Evolutionary conservation across 2,329 filamentous ascomycete species (phyloP).

Genomic region (Cyphellophora europaea): DNA sequence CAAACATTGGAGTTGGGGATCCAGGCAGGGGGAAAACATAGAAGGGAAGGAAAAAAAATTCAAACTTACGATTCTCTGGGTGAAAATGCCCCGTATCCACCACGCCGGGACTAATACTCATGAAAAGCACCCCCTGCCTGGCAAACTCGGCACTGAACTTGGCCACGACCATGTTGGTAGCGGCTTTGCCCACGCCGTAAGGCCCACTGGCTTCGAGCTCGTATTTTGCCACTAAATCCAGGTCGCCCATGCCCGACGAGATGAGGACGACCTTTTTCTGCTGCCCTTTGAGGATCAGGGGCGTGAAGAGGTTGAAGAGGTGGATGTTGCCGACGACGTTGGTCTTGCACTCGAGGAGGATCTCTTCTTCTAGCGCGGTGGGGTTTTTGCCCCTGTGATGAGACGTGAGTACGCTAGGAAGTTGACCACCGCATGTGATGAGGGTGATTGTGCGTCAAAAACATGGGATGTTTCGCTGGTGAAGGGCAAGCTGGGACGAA

Average conservation of each 20-base stretch:
- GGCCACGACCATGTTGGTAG: constrained; percentile 30
- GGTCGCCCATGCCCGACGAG: constrained; percentile 27
- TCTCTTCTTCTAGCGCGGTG: constrained; percentile 25
- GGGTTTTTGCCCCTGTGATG: constrained; percentile 22
- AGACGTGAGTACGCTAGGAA: no score
- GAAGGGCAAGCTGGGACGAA: no score
- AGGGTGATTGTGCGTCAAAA: no score
- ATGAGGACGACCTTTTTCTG: constrained; percentile 35
- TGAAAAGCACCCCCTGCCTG: constrained; percentile 23
- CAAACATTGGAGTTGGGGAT: background rate
- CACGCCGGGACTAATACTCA: constrained; percentile 26
- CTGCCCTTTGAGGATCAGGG: constrained; percentile 28
- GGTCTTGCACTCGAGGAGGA: constrained; percentile 16
- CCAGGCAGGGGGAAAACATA: background rate
- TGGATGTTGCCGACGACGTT: constrained; percentile 12
- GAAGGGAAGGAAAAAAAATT: background rate
- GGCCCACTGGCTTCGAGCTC: constrained; percentile 17
- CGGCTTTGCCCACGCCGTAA: constrained; percentile 32
- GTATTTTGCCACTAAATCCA: constrained; percentile 16
- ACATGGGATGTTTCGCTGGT: no score
- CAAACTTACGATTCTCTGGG: background rate
- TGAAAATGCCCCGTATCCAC: constrained; percentile 15
- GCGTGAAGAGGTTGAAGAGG: constrained; percentile 28
- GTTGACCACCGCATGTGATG: no score
- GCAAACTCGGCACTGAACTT: constrained; percentile 30